Conservation (phyloP, 306 rosid species). For the Quercus agrifolia region DNA sequence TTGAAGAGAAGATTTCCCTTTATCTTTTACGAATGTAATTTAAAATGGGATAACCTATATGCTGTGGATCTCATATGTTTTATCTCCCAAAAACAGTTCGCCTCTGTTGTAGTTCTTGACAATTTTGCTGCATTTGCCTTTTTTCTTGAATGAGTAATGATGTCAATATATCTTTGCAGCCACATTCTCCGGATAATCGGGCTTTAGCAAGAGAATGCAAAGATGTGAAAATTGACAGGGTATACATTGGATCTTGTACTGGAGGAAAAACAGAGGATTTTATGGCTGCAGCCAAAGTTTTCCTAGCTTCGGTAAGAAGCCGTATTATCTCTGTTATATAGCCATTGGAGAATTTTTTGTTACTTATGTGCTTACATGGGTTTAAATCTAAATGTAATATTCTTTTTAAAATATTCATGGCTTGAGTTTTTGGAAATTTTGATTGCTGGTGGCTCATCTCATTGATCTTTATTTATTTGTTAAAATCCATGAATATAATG, state of each 20-base stretch:
- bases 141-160: conserved; percentile 13
- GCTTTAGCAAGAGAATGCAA: conserved; percentile 94
- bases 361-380: not conserved
- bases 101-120: not conserved
- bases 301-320: conserved; percentile 68
- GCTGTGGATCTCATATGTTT: not conserved
- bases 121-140: not conserved
- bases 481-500: not conserved
- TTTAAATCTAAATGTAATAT: not conserved
- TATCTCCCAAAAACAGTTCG: not conserved
- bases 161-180: conserved; percentile 47
- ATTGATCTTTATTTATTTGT: not conserved
- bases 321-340: conserved; percentile 17
- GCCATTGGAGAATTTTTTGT: not conserved
- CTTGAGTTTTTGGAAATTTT: not conserved
- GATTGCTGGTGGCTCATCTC: not conserved
- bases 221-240: conserved; percentile 92
- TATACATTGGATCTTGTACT: conserved; percentile 93
- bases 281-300: conserved; percentile 79
- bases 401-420: not conserved
- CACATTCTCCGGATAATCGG: conserved; percentile 95
- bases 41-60: not conserved
- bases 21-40: not conserved
- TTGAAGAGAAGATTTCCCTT: not conserved
- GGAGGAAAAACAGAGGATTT: conserved; percentile 92